Percentiles rank a stretch among this genome's conserved stretches.
Conservation (phyloP, 1,284 basidiomycete species). For the Xanthoconium separans region DNA sequence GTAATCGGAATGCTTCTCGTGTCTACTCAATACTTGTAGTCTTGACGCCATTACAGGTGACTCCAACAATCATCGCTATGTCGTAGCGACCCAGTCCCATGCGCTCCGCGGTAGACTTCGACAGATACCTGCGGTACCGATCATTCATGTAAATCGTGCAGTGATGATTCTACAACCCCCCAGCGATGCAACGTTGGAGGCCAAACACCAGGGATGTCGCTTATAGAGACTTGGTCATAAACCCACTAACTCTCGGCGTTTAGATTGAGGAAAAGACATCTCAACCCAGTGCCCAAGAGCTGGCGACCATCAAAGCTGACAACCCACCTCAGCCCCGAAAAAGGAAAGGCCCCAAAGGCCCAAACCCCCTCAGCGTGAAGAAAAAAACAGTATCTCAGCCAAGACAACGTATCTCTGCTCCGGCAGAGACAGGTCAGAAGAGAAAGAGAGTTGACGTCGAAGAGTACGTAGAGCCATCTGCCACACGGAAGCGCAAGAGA, state of each 20-base stretch:
- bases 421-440: constrained; percentile 14
- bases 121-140: constrained; percentile 75
- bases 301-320: constrained; percentile 38
- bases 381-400: constrained; percentile 61
- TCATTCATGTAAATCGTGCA: constrained; percentile 86
- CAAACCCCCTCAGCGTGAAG: constrained; percentile 92
- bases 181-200: constrained; percentile 68
- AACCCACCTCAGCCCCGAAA: constrained; percentile 50
- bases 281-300: constrained; percentile 47
- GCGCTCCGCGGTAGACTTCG: constrained; percentile 66
- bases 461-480: not conserved
- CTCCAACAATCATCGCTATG: constrained; percentile 90
- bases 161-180: constrained; percentile 91
- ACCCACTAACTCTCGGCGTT: constrained; percentile 1
- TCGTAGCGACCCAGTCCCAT: constrained; percentile 78
- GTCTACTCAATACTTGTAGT: constrained; percentile 2
- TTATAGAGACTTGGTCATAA: not conserved
- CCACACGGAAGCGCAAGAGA: constrained; percentile 35
- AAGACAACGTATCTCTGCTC: not conserved
- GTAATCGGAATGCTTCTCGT: constrained; percentile 68
- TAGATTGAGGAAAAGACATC: constrained; percentile 58
- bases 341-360: constrained; percentile 76
- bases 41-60: constrained; percentile 51
- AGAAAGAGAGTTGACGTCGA: constrained; percentile 20
- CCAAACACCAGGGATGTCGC: constrained; percentile 60